Base-by-base conservation (phyloP, 2,329 filamentous ascomycete genomes). In the Fulvia fulva region DNA sequence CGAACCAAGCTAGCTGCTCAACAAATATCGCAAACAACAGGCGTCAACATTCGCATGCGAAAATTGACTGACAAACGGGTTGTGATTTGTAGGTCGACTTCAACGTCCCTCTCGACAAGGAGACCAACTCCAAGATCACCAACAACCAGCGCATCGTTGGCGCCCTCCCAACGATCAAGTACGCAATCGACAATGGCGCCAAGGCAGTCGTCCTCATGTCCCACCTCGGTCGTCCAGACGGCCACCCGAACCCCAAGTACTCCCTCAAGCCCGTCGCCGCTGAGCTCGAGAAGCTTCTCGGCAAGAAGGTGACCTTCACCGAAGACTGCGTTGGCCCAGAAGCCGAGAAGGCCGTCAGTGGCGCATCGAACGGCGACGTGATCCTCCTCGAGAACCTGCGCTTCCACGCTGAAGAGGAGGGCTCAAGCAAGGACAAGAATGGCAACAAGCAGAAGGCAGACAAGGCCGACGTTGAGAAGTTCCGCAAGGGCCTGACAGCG, bases 371-470 rank as follows among this genome's bases (percentile, higher is more conserved):
- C 68, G 94, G 93, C 68, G 85, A 91, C 71, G 86, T 99, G 56
- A 83, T 99, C 58, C 85, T 99, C 32, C 84, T 99, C 55, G 94
- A 99, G 86, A 99, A 99, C 83, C 81, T 99, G 78, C 91, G 94
- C 68, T 99, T 97, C 85, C 94, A 99, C 78, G 84, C 90, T 63
- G 94, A 99, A 81, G 94, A 99, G 81, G 94, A 99, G 82, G 94
- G 94, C 65, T 96, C 90, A 80, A 88, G 83, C 75, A 96, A 96
- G 83, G 92, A 96, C 76, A 87, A 85, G 60, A 88, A 93, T 54
- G 94, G 93, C 72, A 97, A 97, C 80, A 99, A 99, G 84, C 87
- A 87, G 77, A 99, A 97, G 87, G 94, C 94, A 63, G 93, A 97
- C 78, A 94, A 96, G 83, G 88, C 82, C 64, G 87, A 91, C 78